These are phyloP conservation scores for Rhizoclosmatium globosum DNA, from an alignment of 192 early-diverging fungal genomes.

Conservation along the genomic window DNA sequence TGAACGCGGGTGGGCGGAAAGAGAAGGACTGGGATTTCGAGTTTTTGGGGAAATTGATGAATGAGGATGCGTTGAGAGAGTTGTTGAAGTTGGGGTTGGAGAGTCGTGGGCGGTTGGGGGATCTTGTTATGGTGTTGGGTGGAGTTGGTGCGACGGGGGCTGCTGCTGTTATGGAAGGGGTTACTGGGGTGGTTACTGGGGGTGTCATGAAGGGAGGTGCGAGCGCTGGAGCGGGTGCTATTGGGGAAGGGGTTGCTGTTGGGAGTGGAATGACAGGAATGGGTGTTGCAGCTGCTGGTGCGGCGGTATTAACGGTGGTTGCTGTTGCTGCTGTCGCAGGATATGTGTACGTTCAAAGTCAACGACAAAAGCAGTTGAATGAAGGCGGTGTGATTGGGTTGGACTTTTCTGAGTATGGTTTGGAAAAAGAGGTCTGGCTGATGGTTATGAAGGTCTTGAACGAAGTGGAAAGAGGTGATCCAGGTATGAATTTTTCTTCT, in stretches of 20 bases:
- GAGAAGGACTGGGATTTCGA: slow-evolving; percentile 24
- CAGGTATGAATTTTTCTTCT: not conserved
- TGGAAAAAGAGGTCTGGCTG: slow-evolving; percentile 20
- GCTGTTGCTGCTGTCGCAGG: not conserved
- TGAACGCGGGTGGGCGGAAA: not conserved
- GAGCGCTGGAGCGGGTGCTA: not conserved
- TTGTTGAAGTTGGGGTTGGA: not conserved
- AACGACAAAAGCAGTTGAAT: slow-evolving; percentile 14
- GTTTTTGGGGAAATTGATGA: slow-evolving; percentile 19
- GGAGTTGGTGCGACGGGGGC: not conserved
- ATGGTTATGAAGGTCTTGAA: not conserved
- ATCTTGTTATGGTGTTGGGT: slow-evolving; percentile 6
- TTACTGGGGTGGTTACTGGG: slow-evolving; percentile 6
- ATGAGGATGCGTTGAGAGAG: slow-evolving; percentile 11
- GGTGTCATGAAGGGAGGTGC: not conserved
- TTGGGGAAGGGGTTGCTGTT: not conserved
- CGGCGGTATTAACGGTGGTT: not conserved
- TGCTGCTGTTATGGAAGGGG: not conserved
- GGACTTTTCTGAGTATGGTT: slow-evolving; percentile 21
- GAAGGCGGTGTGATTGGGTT: slow-evolving; percentile 26
- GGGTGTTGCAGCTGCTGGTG: not conserved
- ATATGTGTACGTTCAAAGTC: slow-evolving; percentile 1
- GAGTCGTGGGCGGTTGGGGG: not conserved
- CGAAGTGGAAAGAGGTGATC: not conserved
- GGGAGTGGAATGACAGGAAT: not conserved